Percentiles rank a stretch among this genome's conserved stretches.
Evolutionary conservation across 2,329 filamentous ascomycete species (phyloP).

Genomic region (Neopestalotiopsis sp.): DNA sequence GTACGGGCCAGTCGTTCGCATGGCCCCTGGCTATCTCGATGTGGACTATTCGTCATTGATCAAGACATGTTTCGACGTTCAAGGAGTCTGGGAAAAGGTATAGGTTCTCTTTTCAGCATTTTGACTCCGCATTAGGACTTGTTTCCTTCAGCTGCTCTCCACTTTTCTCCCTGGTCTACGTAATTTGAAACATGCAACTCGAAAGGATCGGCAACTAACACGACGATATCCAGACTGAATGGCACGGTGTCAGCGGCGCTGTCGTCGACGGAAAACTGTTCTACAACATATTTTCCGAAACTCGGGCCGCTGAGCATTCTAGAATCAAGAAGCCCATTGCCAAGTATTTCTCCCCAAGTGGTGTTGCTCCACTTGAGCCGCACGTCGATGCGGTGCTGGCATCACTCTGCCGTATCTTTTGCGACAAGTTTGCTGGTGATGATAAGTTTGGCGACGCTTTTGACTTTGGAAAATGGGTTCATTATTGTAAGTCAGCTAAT

Average conservation of each 20-base stretch:
- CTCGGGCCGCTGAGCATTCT: constrained; percentile 37
- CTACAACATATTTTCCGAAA: constrained; percentile 44
- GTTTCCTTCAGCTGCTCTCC: no score
- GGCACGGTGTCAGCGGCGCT: constrained; percentile 41
- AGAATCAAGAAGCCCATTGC: constrained; percentile 42
- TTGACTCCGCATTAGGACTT: not conserved
- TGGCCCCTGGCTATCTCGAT: not conserved
- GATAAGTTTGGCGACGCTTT: constrained; percentile 28
- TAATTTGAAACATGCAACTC: not conserved
- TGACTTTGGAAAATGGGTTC: constrained; percentile 46
- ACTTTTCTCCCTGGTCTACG: not conserved
- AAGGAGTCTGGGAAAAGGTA: constrained; percentile 1
- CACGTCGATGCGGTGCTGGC: constrained; percentile 30
- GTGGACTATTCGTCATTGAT: not conserved
- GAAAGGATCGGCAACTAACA: not conserved
- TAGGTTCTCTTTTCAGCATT: not conserved
- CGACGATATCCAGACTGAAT: constrained; percentile 36
- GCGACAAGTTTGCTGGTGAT: constrained; percentile 35
- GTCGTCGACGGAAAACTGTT: constrained; percentile 40
- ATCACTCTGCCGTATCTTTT: constrained; percentile 25
- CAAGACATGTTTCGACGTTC: not conserved
- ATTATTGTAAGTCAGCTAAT: constrained; percentile 39
- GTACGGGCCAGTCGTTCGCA: constrained; percentile 7
- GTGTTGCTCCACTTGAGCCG: constrained; percentile 35
- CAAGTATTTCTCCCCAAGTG: constrained; percentile 38